phyloP scores from a whole-genome alignment of 805 yeast genomes.

The Candida suzukii region DNA sequence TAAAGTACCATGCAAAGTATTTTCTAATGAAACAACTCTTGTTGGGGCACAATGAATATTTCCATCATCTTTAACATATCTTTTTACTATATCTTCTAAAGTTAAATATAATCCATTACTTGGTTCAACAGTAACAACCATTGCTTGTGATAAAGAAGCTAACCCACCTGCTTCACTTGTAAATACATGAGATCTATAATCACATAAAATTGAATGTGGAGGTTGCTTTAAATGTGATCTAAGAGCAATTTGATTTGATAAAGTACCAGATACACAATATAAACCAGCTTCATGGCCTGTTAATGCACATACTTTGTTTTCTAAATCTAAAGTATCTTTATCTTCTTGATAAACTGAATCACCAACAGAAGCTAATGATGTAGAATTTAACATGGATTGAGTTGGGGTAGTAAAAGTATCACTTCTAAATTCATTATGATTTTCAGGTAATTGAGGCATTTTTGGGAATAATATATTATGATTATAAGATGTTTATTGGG shows the following conservation, averaged over 20 bases:
- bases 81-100: constrained; percentile 65
- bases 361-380: constrained; percentile 54
- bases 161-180: constrained; percentile 87
- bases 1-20: constrained; percentile 79
- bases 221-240: constrained; percentile 74
- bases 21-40: constrained; percentile 74
- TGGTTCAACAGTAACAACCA: constrained; percentile 82
- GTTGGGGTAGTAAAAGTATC: constrained; percentile 94
- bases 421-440: constrained; percentile 50
- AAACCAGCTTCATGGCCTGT: constrained; percentile 79
- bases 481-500: no score
- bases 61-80: constrained; percentile 62
- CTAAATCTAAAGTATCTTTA: constrained; percentile 55
- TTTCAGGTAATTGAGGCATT: constrained; percentile 2
- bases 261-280: constrained; percentile 83
- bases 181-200: constrained; percentile 78
- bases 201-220: constrained; percentile 81
- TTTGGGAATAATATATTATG: no score
- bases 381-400: constrained; percentile 58
- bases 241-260: constrained; percentile 82
- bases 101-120: constrained; percentile 71
- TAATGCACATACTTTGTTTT: constrained; percentile 53
- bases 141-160: constrained; percentile 83
- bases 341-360: constrained; percentile 92
- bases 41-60: constrained; percentile 90